Percentiles rank a stretch among this genome's conserved stretches.
Evolutionary conservation across 345 rosid genomes (phyloP).

Genomic region (Dimocarpus longan): DNA sequence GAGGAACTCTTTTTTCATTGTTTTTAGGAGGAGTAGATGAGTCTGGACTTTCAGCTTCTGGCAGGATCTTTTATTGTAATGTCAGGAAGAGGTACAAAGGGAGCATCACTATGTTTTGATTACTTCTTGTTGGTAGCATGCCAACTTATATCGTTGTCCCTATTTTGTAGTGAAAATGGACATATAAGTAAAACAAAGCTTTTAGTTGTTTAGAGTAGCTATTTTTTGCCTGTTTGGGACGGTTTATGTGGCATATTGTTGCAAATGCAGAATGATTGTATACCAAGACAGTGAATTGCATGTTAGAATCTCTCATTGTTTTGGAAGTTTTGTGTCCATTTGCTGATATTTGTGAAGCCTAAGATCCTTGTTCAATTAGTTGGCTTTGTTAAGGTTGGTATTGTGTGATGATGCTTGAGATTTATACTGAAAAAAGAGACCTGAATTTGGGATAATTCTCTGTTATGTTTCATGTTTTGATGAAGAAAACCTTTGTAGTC

Average conservation of each 20-base stretch:
- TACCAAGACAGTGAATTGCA: neutral
- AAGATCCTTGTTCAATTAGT: neutral
- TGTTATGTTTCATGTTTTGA: neutral
- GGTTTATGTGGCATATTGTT: neutral
- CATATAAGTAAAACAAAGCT: neutral
- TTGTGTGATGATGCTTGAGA: neutral
- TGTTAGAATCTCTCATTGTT: conserved; percentile 1
- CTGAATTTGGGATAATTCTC: neutral
- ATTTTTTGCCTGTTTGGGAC: neutral
- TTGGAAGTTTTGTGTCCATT: neutral
- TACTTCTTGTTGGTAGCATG: no score
- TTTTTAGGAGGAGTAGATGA: neutral
- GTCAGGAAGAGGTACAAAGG: no score
- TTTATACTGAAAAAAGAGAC: neutral
- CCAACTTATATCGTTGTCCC: neutral
- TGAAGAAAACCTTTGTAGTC: no score
- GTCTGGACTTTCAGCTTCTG: no score
- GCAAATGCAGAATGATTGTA: neutral
- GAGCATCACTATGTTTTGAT: no score
- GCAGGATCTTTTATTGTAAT: no score
- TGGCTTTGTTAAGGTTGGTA: neutral
- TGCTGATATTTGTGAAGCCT: neutral
- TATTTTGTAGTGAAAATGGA: conserved; percentile 1
- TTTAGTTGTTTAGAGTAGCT: neutral
- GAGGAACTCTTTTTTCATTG: neutral